Evolutionary conservation across 225 moss, liverwort and hornwort species (phyloP), one percentile per base, ranked within the genome.

Genomic region (Straminergon stramineum): DNA sequence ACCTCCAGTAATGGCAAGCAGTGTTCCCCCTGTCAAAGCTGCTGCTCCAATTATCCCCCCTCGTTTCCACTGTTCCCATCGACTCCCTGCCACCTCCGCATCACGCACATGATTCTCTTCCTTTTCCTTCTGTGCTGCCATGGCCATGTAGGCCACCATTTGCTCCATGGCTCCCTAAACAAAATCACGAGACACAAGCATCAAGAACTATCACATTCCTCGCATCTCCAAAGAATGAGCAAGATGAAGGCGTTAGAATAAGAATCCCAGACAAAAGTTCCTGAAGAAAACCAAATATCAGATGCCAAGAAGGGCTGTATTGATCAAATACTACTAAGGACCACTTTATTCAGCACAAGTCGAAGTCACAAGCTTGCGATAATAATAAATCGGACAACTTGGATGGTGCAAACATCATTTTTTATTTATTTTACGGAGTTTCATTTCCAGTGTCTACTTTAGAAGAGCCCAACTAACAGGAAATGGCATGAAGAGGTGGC

Each of bases 61-160:
- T 87, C 96, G 91, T 83, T 96, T 99, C 96, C 96, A 96, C 90
- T 95, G 95, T 71, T 73, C 88, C 98, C 99, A 99, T 75, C 90
- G 84, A 60, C 90, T 93, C 75, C 92, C 92, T 57, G 91, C 88
- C 45, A 77, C 93, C 82, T 89, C 92, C 56, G 93, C 94, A 35
- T 93, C 91, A 52, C 89, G 89, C 57, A 34, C 93, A 79, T 89
- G 88, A 63, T 83, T 90, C 71, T 92, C 92, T 87, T 95, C 94
- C 81, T 80, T 93, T 70, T 94, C 95, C 87, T 95, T 97, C 87
- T 96, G 95, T 34, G 96, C 95, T 79, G 96, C 96, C 96, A 97
- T 95, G 68, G 99, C 99, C 96, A 96, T 95, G 92, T 95, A 99
- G 84, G 99, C 99, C 91, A 99, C 99, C 99, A 99, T 97, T 68